phyloP scores from a whole-genome alignment of 2,329 filamentous ascomycete species.

The Leptosphaerulina australis region DNA sequence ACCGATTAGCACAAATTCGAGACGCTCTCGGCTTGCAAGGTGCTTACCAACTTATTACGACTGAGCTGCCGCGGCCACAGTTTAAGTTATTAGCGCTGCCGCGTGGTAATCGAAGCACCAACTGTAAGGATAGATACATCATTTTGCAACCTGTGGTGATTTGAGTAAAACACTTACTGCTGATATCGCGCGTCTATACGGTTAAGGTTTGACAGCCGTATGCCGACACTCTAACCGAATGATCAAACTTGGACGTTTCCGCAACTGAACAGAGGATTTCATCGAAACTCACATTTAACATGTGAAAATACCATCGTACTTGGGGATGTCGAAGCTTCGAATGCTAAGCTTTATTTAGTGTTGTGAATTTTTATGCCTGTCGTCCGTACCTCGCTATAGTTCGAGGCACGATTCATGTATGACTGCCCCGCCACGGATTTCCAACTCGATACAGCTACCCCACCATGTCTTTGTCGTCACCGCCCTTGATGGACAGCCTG shows the following conservation, averaged over 20 bases:
- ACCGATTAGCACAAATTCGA: background rate
- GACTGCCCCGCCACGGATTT: background rate
- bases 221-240: too few species aligned
- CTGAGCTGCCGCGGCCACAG: too few species aligned
- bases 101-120: too few species aligned
- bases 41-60: background rate
- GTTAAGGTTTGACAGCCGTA: too few species aligned
- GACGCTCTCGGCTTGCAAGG: background rate
- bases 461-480: constrained; percentile 8
- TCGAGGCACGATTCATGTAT: constrained; percentile 1
- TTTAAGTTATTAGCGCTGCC: too few species aligned
- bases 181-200: too few species aligned
- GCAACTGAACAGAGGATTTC: background rate
- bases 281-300: background rate
- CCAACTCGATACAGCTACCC: constrained; percentile 8
- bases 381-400: background rate
- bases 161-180: background rate
- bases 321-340: background rate
- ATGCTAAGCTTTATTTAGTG: background rate
- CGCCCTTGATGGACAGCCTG: constrained; percentile 2
- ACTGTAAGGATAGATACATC: too few species aligned
- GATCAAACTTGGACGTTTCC: background rate
- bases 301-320: background rate
- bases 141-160: background rate
- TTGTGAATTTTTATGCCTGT: background rate